phyloP scores from a whole-genome alignment of 495 filamentous ascomycete species.

The Penicillium taxi region DNA sequence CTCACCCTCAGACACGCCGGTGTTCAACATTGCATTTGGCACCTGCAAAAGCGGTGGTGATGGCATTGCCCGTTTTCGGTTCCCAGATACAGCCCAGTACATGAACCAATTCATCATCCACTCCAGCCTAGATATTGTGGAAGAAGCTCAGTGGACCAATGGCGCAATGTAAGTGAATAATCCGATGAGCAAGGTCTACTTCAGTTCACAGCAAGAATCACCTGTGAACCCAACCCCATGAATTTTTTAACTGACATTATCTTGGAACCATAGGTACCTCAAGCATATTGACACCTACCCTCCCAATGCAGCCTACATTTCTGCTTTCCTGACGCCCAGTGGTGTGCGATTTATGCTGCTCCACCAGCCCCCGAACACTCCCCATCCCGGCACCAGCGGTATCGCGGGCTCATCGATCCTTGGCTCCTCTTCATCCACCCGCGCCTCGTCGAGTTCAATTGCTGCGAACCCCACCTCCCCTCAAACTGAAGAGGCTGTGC shows the following conservation, averaged over 20 bases:
- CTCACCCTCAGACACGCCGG: constrained; percentile 85
- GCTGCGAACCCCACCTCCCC: constrained; percentile 75
- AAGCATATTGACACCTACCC: constrained; percentile 93
- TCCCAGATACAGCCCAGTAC: constrained; percentile 74
- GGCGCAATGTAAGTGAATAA: constrained; percentile 62
- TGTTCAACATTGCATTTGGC: constrained; percentile 94
- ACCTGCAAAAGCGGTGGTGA: constrained; percentile 91
- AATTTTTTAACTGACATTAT: too few species aligned
- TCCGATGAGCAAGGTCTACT: too few species aligned
- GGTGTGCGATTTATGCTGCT: constrained; percentile 77
- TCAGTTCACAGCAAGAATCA: too few species aligned
- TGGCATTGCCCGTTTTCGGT: constrained; percentile 69
- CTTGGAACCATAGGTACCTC: constrained; percentile 64
- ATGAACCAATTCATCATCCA: constrained; percentile 98
- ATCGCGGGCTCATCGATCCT: constrained; percentile 27
- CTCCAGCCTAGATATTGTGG: constrained; percentile 83
- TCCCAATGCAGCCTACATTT: constrained; percentile 67
- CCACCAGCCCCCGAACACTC: constrained; percentile 58
- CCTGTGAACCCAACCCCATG: constrained; percentile 5
- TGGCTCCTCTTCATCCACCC: constrained; percentile 25
- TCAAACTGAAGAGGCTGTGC: constrained; percentile 88
- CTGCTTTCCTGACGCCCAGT: constrained; percentile 74
- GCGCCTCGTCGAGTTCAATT: constrained; percentile 54
- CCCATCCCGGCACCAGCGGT: constrained; percentile 23
- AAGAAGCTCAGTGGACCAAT: constrained; percentile 86